Evolutionary conservation across 208 protist genomes (phyloP).

Genomic region (Balamuthia mandrillaris): DNA sequence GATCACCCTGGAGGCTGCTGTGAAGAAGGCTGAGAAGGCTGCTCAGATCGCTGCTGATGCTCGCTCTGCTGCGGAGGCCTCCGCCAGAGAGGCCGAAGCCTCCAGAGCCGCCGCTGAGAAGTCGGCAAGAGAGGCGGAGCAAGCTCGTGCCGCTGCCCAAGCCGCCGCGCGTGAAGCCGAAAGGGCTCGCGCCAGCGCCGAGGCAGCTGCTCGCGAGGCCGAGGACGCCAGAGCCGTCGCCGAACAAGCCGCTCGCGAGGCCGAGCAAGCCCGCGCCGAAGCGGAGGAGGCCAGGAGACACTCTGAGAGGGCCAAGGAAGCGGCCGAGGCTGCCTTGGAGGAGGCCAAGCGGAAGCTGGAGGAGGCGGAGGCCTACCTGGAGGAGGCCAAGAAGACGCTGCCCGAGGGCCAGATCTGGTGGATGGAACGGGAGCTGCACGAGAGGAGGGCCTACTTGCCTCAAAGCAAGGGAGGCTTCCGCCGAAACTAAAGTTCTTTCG

Average conservation of each 20-base stretch:
- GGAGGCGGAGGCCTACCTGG: constrained; percentile 45
- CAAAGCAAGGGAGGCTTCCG: constrained; percentile 35
- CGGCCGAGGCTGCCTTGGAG: constrained; percentile 36
- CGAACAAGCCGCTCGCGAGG: neutral
- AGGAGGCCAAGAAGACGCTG: constrained; percentile 47
- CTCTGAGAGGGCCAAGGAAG: constrained; percentile 38
- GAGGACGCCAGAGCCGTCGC: neutral
- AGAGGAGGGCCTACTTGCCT: constrained; percentile 50
- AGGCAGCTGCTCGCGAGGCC: neutral
- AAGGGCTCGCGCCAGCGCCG: neutral
- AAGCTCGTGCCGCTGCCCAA: neutral
- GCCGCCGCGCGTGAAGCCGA: neutral
- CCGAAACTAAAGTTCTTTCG: too few species aligned
- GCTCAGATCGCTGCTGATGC: constrained; percentile 38
- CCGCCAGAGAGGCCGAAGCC: constrained; percentile 7
- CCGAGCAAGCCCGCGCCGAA: neutral
- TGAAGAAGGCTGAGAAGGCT: constrained; percentile 45
- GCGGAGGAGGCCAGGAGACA: neutral
- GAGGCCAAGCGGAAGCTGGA: constrained; percentile 25
- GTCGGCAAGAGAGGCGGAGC: too few species aligned
- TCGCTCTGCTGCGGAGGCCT: neutral
- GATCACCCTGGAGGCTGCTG: constrained; percentile 33
- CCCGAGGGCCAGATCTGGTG: constrained; percentile 45
- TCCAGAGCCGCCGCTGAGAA: neutral
- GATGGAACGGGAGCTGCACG: constrained; percentile 47